Evolutionary conservation across 179 eudicot genomes (phyloP).

Genomic region (Beta lomatogona): DNA sequence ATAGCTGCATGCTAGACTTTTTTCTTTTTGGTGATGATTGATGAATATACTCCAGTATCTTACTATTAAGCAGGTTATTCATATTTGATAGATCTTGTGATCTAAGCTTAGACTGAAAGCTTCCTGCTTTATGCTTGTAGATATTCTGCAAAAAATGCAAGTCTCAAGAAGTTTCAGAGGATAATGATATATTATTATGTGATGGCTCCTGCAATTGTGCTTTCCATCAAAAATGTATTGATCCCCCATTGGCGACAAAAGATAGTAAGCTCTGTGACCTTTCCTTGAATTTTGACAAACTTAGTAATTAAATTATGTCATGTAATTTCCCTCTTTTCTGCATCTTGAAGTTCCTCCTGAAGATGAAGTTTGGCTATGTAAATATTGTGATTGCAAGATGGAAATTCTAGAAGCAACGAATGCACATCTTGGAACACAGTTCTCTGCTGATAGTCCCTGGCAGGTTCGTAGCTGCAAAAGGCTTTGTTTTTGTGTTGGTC

Average conservation of each 20-base stretch:
- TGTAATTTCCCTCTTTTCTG: slow-evolving; percentile 19
- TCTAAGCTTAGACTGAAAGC: not conserved
- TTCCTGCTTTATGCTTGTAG: slow-evolving; percentile 42
- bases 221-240: slow-evolving; percentile 92
- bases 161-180: slow-evolving; percentile 76
- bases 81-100: not conserved
- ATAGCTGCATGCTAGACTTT: not conserved
- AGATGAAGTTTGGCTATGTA: slow-evolving; percentile 93
- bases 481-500: slow-evolving; percentile 13
- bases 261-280: slow-evolving; percentile 60
- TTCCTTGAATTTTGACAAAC: slow-evolving; percentile 6
- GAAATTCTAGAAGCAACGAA: slow-evolving; percentile 80
- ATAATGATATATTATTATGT: slow-evolving; percentile 94
- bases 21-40: not conserved
- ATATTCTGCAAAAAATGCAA: slow-evolving; percentile 89
- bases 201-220: slow-evolving; percentile 96
- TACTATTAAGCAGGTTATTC: not conserved
- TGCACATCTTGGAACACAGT: slow-evolving; percentile 91
- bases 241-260: slow-evolving; percentile 88
- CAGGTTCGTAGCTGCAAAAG: slow-evolving; percentile 52
- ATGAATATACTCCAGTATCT: not conserved
- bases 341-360: slow-evolving; percentile 74
- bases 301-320: slow-evolving; percentile 7
- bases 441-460: slow-evolving; percentile 64
- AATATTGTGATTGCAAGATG: slow-evolving; percentile 77